Percentiles rank a stretch among this genome's conserved stretches.
Evolutionary conservation across 1,139 yeast species (phyloP).

Genomic region (Candida sanyaensis): DNA sequence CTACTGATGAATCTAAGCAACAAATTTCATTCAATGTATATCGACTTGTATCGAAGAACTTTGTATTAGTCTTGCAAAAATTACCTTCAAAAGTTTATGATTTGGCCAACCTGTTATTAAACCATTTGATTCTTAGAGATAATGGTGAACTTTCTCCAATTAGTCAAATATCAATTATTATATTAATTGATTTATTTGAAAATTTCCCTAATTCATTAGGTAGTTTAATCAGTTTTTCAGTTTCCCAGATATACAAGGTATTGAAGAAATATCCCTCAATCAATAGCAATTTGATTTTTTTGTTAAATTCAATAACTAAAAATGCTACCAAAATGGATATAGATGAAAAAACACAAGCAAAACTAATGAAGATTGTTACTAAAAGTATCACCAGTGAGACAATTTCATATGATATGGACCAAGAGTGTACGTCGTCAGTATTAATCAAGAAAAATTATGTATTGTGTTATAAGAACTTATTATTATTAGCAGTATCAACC

Average conservation of each 20-base stretch:
- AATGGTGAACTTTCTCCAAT: slow-evolving; percentile 21
- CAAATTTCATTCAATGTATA: slow-evolving; percentile 26
- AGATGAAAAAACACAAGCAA: slow-evolving; percentile 43
- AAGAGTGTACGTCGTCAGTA: slow-evolving; percentile 22
- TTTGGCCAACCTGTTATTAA: slow-evolving; percentile 37
- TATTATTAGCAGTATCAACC: slow-evolving; percentile 34
- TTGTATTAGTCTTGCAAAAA: slow-evolving; percentile 29
- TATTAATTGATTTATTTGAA: slow-evolving; percentile 43
- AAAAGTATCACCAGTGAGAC: slow-evolving; percentile 26
- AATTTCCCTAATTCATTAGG: slow-evolving; percentile 39
- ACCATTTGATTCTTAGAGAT: slow-evolving; percentile 25
- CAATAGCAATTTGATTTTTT: slow-evolving; percentile 31
- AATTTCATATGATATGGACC: slow-evolving; percentile 20
- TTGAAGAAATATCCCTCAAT: slow-evolving; percentile 35
- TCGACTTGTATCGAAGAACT: slow-evolving; percentile 33
- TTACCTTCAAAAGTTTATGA: slow-evolving; percentile 43
- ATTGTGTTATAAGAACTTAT: slow-evolving; percentile 32
- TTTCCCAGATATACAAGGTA: slow-evolving; percentile 40
- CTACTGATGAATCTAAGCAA: background rate
- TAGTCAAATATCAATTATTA: slow-evolving; percentile 28
- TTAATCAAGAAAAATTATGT: slow-evolving; percentile 36
- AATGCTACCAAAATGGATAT: slow-evolving; percentile 41
- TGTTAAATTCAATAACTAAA: slow-evolving; percentile 35
- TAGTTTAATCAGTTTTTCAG: slow-evolving; percentile 38
- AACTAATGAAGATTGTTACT: slow-evolving; percentile 33